Percentiles rank a stretch among this genome's conserved stretches.
phyloP scores from a whole-genome alignment of 345 rosid genomes.

The Anacardium occidentale region DNA sequence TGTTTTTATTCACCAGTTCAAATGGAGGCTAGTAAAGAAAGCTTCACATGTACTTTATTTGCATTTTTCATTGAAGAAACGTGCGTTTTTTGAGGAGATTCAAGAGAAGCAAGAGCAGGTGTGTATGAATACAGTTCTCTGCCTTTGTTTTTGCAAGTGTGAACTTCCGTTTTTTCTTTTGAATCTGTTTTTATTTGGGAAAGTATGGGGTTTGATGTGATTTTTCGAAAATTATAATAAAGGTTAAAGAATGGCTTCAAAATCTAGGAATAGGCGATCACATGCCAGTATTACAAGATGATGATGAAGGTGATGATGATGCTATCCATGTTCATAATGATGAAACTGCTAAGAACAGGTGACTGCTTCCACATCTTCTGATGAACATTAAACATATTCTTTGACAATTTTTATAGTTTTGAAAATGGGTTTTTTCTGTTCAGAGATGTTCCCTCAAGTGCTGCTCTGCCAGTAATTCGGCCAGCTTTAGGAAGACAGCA shows the following conservation, averaged over 20 bases:
- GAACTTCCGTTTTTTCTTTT: background rate
- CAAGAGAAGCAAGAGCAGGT: constrained; percentile 99
- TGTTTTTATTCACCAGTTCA: constrained; percentile 53
- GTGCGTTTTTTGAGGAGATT: constrained; percentile 89
- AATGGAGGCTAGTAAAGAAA: constrained; percentile 85
- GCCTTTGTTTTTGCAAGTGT: constrained; percentile 3
- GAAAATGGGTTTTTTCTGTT: constrained; percentile 40
- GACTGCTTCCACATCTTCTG: constrained; percentile 12
- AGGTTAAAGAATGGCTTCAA: constrained; percentile 99
- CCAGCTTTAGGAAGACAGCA: constrained; percentile 90
- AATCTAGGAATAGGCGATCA: constrained; percentile 98
- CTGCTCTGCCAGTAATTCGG: constrained; percentile 90
- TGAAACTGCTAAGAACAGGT: constrained; percentile 83
- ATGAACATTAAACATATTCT: constrained; percentile 1
- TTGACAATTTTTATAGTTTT: constrained; percentile 25
- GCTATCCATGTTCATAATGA: constrained; percentile 63
- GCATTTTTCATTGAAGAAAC: constrained; percentile 90
- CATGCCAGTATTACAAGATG: constrained; percentile 63
- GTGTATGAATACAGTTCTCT: constrained; percentile 16
- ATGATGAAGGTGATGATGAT: constrained; percentile 81
- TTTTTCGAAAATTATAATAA: constrained; percentile 51
- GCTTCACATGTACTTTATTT: constrained; percentile 87
- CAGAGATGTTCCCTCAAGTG: constrained; percentile 98
- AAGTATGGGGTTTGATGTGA: constrained; percentile 42
- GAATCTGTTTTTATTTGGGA: constrained; percentile 18